Conservation (phyloP, 129 eudicot genomes). For the Arctium minus region DNA sequence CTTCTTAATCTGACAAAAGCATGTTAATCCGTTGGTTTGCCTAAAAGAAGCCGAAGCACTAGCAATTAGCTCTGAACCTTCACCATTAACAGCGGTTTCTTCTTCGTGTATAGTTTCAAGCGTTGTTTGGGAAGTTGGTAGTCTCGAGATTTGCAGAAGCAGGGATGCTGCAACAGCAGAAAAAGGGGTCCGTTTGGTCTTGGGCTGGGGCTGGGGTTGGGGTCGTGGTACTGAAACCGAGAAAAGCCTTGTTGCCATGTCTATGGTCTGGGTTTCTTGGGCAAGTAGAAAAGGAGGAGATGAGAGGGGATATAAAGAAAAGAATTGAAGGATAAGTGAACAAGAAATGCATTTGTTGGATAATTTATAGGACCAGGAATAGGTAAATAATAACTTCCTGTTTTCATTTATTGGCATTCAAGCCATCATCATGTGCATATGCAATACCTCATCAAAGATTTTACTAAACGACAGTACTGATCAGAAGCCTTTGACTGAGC, state of each 20-base stretch:
- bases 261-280: neutral
- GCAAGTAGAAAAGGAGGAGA: neutral
- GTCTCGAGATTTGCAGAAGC: neutral
- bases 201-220: neutral
- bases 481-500: no score
- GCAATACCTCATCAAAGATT: no score
- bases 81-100: neutral
- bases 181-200: neutral
- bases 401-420: neutral
- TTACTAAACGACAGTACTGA: no score
- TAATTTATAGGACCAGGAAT: no score
- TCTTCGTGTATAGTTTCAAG: neutral
- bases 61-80: neutral
- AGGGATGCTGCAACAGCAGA: neutral
- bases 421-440: neutral
- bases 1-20: neutral
- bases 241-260: neutral
- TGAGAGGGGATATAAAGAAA: neutral
- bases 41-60: neutral
- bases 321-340: neutral
- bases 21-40: neutral
- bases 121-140: neutral
- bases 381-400: no score
- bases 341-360: neutral
- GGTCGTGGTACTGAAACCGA: neutral